Conservation (phyloP, 2,329 filamentous ascomycete species). For the Exophiala xenobiotica region DNA sequence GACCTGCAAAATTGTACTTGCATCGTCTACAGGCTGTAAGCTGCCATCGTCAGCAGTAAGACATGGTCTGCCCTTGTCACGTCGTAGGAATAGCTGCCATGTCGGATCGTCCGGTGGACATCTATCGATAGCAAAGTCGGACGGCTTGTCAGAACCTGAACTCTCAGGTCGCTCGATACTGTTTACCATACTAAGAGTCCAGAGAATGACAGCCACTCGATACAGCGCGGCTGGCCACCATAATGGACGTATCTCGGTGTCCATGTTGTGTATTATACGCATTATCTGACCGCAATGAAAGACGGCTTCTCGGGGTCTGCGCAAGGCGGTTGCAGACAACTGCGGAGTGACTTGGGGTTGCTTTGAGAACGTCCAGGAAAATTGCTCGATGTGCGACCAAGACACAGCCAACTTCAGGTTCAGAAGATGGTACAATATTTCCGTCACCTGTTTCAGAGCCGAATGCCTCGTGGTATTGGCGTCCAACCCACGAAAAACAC, state of each 20-base stretch:
- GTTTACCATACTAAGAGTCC: background rate
- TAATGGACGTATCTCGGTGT: slow-evolving; percentile 3
- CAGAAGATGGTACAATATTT: slow-evolving; percentile 5
- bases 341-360: background rate
- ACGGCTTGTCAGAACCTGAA: background rate
- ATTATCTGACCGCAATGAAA: slow-evolving; percentile 12
- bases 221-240: slow-evolving; percentile 9
- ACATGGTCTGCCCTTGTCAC: background rate
- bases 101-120: background rate
- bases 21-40: background rate
- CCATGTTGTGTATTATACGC: background rate
- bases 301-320: slow-evolving; percentile 1
- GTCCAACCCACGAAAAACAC: background rate
- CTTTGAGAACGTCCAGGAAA: too few relatives aligned
- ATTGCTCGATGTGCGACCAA: slow-evolving; percentile 4
- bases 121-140: background rate
- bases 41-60: background rate
- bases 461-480: background rate
- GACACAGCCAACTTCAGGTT: slow-evolving; percentile 6
- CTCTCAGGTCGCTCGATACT: background rate
- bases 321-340: background rate
- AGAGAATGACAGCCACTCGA: slow-evolving; percentile 10
- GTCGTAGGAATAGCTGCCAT: background rate
- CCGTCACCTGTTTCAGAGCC: slow-evolving; percentile 4
- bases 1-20: background rate